Evolutionary conservation across 352 stramenopile genomes (phyloP).

Genomic region (Thraustochytrium sp.): DNA sequence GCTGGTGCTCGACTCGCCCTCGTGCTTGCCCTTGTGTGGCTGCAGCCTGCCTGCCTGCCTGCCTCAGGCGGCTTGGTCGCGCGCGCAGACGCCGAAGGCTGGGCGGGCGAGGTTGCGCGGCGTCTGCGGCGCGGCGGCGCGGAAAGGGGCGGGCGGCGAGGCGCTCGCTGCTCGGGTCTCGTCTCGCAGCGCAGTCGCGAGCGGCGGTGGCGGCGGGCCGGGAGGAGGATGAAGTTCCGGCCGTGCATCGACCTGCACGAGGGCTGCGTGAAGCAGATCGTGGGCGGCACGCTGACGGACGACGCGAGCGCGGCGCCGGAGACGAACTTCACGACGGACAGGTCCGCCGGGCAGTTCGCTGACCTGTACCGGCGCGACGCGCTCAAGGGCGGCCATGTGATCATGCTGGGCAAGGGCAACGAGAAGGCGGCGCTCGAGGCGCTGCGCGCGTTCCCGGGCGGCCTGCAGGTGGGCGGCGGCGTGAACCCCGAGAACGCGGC

Average conservation of each 20-base stretch:
- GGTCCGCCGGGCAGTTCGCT: conserved; percentile 67
- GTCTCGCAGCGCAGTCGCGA: too few relatives aligned
- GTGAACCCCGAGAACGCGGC: conserved; percentile 86
- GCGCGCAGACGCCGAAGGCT: too few relatives aligned
- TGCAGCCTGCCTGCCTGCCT: too few relatives aligned
- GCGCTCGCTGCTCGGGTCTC: too few relatives aligned
- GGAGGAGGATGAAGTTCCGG: conserved; percentile 71
- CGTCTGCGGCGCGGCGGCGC: too few relatives aligned
- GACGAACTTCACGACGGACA: conserved; percentile 83
- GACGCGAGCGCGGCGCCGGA: conserved; percentile 56
- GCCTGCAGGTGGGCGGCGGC: conserved; percentile 90
- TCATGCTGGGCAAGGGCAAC: conserved; percentile 93
- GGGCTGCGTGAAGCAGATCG: conserved; percentile 97
- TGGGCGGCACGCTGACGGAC: conserved; percentile 91
- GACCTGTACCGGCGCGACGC: conserved; percentile 81
- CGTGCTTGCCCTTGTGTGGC: too few relatives aligned
- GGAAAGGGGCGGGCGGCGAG: too few relatives aligned
- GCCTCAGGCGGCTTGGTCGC: too few relatives aligned
- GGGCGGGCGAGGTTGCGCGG: too few relatives aligned
- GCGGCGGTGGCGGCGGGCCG: too few relatives aligned
- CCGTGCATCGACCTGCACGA: conserved; percentile 97
- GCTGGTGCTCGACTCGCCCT: too few relatives aligned
- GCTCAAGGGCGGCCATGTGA: conserved; percentile 89
- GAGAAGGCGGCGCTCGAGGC: conserved; percentile 75
- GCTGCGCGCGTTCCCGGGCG: conserved; percentile 75